phyloP scores from a whole-genome alignment of 768 basidiomycete species.

The Mycena belliarum region DNA sequence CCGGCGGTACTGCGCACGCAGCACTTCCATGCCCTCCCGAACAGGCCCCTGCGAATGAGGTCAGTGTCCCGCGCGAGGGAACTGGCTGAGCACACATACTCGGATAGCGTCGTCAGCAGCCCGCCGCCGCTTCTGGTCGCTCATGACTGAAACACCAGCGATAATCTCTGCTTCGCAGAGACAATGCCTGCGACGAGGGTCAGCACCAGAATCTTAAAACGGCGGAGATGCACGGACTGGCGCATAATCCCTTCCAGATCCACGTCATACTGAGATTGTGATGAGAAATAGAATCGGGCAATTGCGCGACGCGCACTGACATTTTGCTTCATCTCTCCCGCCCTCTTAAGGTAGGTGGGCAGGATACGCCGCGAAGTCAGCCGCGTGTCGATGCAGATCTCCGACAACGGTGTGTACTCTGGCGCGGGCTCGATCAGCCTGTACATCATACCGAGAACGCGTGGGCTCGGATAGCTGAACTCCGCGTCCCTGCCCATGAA shows the following conservation, averaged over 20 bases:
- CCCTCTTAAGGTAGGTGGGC: constrained; percentile 1
- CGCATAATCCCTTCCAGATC: constrained; percentile 19
- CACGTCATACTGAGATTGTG: constrained; percentile 12
- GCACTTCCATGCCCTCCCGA: constrained; percentile 14
- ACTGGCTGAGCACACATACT: background rate
- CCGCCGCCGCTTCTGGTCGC: constrained; percentile 14
- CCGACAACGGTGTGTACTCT: constrained; percentile 10
- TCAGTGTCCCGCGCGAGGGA: no score
- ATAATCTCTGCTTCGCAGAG: constrained; percentile 20
- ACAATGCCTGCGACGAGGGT: background rate
- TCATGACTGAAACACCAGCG: constrained; percentile 15
- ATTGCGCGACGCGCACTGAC: background rate
- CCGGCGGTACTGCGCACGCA: constrained; percentile 1
- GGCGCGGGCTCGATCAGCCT: constrained; percentile 21
- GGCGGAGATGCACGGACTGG: background rate
- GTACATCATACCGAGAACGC: constrained; percentile 21
- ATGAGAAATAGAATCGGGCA: background rate
- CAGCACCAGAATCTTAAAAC: background rate
- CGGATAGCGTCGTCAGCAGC: constrained; percentile 20
- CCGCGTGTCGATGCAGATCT: constrained; percentile 7
- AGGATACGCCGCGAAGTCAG: constrained; percentile 3
- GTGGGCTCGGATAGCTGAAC: constrained; percentile 7
- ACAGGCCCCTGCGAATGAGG: constrained; percentile 22
- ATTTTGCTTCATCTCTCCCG: constrained; percentile 16
- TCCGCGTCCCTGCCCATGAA: constrained; percentile 14